phyloP scores from a whole-genome alignment of 768 basidiomycete genomes.

The Boletus reticuloceps region DNA sequence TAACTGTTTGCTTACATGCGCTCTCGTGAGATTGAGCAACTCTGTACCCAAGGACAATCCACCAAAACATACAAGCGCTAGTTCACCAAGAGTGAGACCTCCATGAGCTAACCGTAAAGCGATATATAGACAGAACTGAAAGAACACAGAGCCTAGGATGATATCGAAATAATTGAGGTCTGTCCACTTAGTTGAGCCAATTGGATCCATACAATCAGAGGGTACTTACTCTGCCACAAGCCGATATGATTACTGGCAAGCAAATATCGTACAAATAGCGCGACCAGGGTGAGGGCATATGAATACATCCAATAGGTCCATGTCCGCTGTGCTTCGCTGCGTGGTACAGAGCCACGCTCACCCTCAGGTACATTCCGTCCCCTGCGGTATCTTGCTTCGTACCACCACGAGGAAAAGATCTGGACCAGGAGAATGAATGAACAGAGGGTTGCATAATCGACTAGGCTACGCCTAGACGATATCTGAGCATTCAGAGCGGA shows the following conservation, averaged over 20 bases:
- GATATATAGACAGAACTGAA: constrained; percentile 88
- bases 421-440: constrained; percentile 79
- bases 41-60: constrained; percentile 87
- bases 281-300: constrained; percentile 46
- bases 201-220: not conserved
- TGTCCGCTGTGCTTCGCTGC: constrained; percentile 62
- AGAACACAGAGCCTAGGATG: constrained; percentile 70
- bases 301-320: constrained; percentile 68
- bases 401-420: constrained; percentile 73
- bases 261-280: constrained; percentile 48
- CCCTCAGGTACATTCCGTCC: constrained; percentile 50
- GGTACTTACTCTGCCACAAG: constrained; percentile 69
- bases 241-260: constrained; percentile 42
- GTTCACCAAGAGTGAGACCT: constrained; percentile 95
- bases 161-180: constrained; percentile 81
- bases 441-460: constrained; percentile 79
- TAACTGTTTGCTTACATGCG: constrained; percentile 53
- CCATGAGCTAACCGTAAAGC: constrained; percentile 87
- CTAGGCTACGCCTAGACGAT: constrained; percentile 69
- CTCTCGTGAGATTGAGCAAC: constrained; percentile 77
- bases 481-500: constrained; percentile 55
- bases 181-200: constrained; percentile 30
- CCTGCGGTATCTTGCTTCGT: constrained; percentile 53
- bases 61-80: constrained; percentile 85
- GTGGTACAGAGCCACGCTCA: constrained; percentile 73